Conservation (phyloP, 441 rosid genomes). For the Manihot esculenta region DNA sequence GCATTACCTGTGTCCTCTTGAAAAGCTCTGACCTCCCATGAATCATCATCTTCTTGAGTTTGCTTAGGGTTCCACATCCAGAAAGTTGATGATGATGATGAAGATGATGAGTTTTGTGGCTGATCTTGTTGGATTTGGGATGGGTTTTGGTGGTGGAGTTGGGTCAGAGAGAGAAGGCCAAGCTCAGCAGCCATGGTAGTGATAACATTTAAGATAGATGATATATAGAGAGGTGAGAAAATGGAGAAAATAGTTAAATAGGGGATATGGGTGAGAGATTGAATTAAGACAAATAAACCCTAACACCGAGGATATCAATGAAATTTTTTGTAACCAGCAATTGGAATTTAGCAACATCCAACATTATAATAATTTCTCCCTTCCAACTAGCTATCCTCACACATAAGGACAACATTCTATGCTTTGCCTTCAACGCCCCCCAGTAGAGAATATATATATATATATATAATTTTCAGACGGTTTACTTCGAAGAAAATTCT, state of each 20-base stretch:
- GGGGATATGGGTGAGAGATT: conserved; percentile 18
- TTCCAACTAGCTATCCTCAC: conserved; percentile 23
- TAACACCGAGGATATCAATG: conserved; percentile 35
- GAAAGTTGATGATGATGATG: no score
- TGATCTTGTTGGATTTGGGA: conserved; percentile 36
- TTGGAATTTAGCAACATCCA: conserved; percentile 36
- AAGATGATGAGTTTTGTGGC: conserved; percentile 23
- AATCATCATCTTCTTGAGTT: conserved; percentile 57
- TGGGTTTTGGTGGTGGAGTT: conserved; percentile 21
- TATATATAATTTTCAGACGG: no score
- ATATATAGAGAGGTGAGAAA: no score
- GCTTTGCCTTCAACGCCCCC: conserved; percentile 52
- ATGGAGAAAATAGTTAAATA: conserved; percentile 36
- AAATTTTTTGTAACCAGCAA: conserved; percentile 23
- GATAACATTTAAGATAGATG: conserved; percentile 30
- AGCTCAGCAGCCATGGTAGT: conserved; percentile 46
- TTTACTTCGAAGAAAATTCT: no score
- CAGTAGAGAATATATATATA: no score
- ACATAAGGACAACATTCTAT: conserved; percentile 26
- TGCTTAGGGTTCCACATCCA: conserved; percentile 77
- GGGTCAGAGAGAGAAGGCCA: conserved; percentile 39
- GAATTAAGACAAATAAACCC: conserved; percentile 37
- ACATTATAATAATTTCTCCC: conserved; percentile 21
- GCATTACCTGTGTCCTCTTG: conserved; percentile 68
- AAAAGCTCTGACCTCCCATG: conserved; percentile 94